Base-by-base conservation (phyloP, 1,284 basidiomycete species). In the Boletellus sp. region DNA sequence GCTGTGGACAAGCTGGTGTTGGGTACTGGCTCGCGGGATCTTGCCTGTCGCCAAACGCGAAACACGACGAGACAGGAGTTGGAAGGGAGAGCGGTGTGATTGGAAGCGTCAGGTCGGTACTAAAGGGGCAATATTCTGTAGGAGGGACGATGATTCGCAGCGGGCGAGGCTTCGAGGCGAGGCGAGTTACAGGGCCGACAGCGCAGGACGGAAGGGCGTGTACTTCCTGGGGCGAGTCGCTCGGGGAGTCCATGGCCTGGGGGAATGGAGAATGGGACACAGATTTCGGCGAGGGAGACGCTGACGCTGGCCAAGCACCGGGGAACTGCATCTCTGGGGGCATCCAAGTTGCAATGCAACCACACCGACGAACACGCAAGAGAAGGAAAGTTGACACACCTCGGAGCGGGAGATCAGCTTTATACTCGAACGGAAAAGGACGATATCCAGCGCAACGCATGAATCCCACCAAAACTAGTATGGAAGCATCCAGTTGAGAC, bases 71-170 rank as follows among this genome's bases (percentile, higher is more conserved):
- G 43, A 68, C 41, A 11, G 64, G 56, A 13, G 63, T 58, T 30
- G 61, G 55, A 51, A 70, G 63, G 43, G 59, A 60, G 36, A 53
- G 59, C 10, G 66, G 65, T 18, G 66, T 66, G 21, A 60, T 56
- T 44, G 67, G 66, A 53, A 70, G 64, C 6, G 59, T 65, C 21
- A 66, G 53, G 43, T 66, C 66, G 13, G 68, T 69, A 33, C 63
- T 64, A 48, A 69, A 70, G 12, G 65, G 64, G 52, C 67, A 69
- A 44, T 67, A 66, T 54, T 69, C 67, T 30, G 68, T 57, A n/a
- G 64, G 66, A 13, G 68, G 68, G 47, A 70, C 63, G 36, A 66
- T 44, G 61, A 66, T 69, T 58, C 63, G 65, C 55, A 66, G 44
- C 11, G 60, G 52, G 36, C 49, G 43, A 7, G 51, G 49, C 48